Percentiles rank a stretch among this genome's conserved stretches.
Conservation (phyloP, 73 alveolate genomes). For the Tetrahymena malaccensis region DNA sequence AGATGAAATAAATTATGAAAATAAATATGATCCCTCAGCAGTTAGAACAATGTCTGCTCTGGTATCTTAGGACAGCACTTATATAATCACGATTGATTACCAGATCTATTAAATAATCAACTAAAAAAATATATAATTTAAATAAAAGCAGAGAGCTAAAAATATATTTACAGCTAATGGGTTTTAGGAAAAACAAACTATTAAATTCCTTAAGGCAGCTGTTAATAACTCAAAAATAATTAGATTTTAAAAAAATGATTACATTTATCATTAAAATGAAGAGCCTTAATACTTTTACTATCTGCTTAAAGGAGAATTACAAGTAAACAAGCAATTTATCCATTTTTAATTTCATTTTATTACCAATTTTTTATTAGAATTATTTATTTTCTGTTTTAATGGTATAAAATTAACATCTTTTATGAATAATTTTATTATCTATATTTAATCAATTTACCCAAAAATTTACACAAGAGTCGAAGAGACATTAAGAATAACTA, state of each 20-base stretch:
- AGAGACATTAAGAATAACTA: no score
- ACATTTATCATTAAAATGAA: not conserved
- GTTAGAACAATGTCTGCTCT: not conserved
- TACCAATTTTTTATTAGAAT: not conserved
- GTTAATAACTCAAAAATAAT: not conserved
- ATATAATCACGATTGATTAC: not conserved
- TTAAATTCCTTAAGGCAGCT: not conserved
- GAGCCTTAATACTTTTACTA: not conserved
- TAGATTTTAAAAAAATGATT: not conserved
- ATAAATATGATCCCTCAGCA: not conserved
- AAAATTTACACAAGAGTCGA: no score
- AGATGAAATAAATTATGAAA: not conserved
- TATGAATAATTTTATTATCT: no score
- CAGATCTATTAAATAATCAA: not conserved
- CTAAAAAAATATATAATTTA: not conserved
- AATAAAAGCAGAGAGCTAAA: not conserved
- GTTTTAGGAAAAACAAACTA: not conserved
- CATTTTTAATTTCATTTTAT: not conserved
- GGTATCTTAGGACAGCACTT: not conserved
- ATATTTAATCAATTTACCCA: no score
- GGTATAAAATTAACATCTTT: no score
- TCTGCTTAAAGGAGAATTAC: not conserved
- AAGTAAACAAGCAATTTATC: not conserved
- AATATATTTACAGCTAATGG: not conserved
- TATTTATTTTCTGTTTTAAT: no score